Evolutionary conservation across 2,329 filamentous ascomycete species (phyloP).

Genomic region (Trichophyton equinum): DNA sequence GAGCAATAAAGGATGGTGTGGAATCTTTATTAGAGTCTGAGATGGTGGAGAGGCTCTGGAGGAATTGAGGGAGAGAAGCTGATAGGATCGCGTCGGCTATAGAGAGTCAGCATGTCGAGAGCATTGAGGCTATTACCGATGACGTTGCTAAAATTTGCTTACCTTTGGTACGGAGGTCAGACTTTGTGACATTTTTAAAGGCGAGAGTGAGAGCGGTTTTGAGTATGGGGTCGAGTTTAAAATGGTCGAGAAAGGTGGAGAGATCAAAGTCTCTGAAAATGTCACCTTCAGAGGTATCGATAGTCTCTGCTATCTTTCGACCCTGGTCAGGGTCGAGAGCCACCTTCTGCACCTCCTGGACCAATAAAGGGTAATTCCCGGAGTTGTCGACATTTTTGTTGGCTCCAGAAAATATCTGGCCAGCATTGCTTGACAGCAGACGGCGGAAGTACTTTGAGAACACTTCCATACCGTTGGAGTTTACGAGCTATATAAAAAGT

Average conservation of each 20-base stretch:
- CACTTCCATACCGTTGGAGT: constrained; percentile 98
- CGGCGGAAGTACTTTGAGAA: constrained; percentile 92
- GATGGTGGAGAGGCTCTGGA: constrained; percentile 59
- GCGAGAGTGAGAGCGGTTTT: constrained; percentile 80
- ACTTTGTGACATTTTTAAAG: constrained; percentile 68
- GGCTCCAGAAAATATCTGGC: constrained; percentile 74
- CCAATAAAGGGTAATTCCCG: constrained; percentile 72
- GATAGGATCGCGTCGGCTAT: constrained; percentile 81
- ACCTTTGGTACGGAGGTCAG: constrained; percentile 86
- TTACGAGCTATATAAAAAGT: constrained; percentile 56
- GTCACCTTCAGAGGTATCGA: constrained; percentile 82
- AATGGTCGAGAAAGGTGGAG: constrained; percentile 90
- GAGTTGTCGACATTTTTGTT: constrained; percentile 61
- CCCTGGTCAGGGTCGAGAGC: constrained; percentile 69
- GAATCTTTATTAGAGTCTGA: constrained; percentile 54
- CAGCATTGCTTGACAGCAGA: constrained; percentile 79
- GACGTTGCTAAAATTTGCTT: constrained; percentile 8
- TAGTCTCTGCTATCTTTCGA: constrained; percentile 80
- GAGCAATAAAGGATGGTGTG: constrained; percentile 56
- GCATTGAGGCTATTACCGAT: not conserved
- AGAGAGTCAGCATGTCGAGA: not conserved
- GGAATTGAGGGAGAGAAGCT: constrained; percentile 63
- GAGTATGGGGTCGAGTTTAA: constrained; percentile 77
- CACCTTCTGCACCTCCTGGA: constrained; percentile 76
- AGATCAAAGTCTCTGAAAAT: constrained; percentile 93